Conservation (phyloP, 805 yeast species). For the Ogataea methanolica region DNA sequence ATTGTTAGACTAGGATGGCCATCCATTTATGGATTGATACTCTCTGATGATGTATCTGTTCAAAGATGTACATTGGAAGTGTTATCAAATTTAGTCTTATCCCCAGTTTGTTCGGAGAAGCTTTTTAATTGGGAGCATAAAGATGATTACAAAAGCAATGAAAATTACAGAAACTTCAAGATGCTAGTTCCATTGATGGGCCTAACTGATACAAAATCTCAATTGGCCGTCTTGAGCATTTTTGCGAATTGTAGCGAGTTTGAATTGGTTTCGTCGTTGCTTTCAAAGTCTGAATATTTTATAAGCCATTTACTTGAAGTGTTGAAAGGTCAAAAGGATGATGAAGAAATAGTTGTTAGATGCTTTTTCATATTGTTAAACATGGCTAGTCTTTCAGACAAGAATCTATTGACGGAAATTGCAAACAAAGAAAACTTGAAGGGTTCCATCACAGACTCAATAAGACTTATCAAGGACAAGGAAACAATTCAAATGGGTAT, state of each 20-base stretch:
- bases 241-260: slow-evolving; percentile 28
- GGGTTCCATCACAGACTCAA: neutral
- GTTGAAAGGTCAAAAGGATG: slow-evolving; percentile 11
- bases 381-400: slow-evolving; percentile 4
- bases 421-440: slow-evolving; percentile 5
- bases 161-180: slow-evolving; percentile 36
- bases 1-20: slow-evolving; percentile 32
- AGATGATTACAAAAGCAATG: slow-evolving; percentile 14
- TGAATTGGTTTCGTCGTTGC: slow-evolving; percentile 19
- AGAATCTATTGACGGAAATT: neutral
- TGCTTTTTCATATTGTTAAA: slow-evolving; percentile 20
- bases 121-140: slow-evolving; percentile 50
- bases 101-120: slow-evolving; percentile 41
- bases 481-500: slow-evolving; percentile 11
- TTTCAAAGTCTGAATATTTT: slow-evolving; percentile 18
- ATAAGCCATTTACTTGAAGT: slow-evolving; percentile 11
- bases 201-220: slow-evolving; percentile 36
- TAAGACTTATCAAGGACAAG: slow-evolving; percentile 3
- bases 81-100: slow-evolving; percentile 39
- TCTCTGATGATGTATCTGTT: slow-evolving; percentile 35
- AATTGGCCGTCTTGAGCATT: slow-evolving; percentile 28
- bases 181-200: slow-evolving; percentile 36
- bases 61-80: slow-evolving; percentile 46
- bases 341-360: slow-evolving; percentile 21
- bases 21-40: slow-evolving; percentile 30